These are phyloP conservation scores for Zopfia rhizophila DNA, from an alignment of 2,329 filamentous ascomycete species.

Conservation along the genomic window DNA sequence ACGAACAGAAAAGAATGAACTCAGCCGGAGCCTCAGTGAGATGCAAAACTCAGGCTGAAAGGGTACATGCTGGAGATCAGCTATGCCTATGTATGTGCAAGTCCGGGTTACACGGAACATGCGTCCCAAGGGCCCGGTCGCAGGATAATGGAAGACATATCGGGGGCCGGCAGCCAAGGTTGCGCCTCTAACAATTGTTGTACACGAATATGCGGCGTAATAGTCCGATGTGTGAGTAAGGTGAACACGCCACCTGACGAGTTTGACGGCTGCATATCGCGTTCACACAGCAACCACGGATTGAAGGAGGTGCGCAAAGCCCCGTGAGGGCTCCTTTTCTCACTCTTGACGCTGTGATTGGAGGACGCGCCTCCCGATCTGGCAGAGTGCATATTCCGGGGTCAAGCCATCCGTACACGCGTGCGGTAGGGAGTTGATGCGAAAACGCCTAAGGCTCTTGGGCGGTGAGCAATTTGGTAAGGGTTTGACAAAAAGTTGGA, in stretches of 20 bases:
- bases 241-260: neutral
- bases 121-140: neutral
- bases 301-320: too few relatives aligned
- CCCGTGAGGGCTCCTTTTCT: too few relatives aligned
- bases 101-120: neutral
- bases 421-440: neutral
- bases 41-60: slow-evolving; percentile 16
- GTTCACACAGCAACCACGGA: too few relatives aligned
- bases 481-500: neutral
- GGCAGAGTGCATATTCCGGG: slow-evolving; percentile 12
- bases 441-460: neutral
- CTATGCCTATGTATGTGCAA: slow-evolving; percentile 4
- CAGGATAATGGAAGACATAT: neutral
- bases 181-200: slow-evolving; percentile 2
- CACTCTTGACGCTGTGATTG: neutral
- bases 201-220: slow-evolving; percentile 11
- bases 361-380: neutral
- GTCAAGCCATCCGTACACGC: slow-evolving; percentile 2
- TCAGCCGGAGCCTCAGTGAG: slow-evolving; percentile 3
- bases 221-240: slow-evolving; percentile 7
- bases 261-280: neutral
- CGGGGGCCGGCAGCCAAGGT: slow-evolving; percentile 1
- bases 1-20: slow-evolving; percentile 1
- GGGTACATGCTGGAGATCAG: slow-evolving; percentile 4
- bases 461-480: neutral